Evolutionary conservation across 2,329 filamentous ascomycete species (phyloP).

Genomic region (Apiospora sp.): DNA sequence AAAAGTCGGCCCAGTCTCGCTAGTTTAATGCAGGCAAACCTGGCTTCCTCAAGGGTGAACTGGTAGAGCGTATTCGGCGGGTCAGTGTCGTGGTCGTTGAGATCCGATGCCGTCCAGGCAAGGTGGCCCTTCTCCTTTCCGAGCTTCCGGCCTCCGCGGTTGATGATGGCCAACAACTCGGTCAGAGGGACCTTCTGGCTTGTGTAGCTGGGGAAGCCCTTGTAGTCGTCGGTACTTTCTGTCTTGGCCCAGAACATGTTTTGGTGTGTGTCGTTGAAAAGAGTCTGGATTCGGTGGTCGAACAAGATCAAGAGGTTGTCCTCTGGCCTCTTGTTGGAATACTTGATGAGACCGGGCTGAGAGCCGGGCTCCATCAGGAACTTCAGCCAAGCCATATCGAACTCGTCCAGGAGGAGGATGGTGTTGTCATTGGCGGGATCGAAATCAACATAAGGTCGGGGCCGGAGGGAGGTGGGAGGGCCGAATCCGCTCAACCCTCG

Average conservation of each 20-base stretch:
- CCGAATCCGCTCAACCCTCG: constrained; percentile 13
- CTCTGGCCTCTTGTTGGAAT: constrained; percentile 27
- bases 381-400: constrained; percentile 45
- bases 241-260: constrained; percentile 26
- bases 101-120: constrained; percentile 16
- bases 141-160: constrained; percentile 25
- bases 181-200: constrained; percentile 28
- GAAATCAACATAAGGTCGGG: constrained; percentile 4
- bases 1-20: constrained; percentile 34
- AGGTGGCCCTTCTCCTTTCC: neutral
- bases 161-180: constrained; percentile 28
- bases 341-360: constrained; percentile 22
- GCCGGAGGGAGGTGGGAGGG: constrained; percentile 24
- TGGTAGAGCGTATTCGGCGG: constrained; percentile 41
- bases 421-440: neutral
- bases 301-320: constrained; percentile 41
- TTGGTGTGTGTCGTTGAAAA: constrained; percentile 31
- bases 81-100: constrained; percentile 25
- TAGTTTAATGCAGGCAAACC: constrained; percentile 30
- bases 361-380: constrained; percentile 37
- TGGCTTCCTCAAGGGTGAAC: constrained; percentile 38
- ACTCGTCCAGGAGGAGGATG: constrained; percentile 32
- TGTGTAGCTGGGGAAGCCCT: constrained; percentile 5
- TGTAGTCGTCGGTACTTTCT: neutral
- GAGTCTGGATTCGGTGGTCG: constrained; percentile 39